These are phyloP conservation scores for Backusella parvicylindrica DNA, from an alignment of 192 early-diverging fungal genomes.

Conservation along the genomic window DNA sequence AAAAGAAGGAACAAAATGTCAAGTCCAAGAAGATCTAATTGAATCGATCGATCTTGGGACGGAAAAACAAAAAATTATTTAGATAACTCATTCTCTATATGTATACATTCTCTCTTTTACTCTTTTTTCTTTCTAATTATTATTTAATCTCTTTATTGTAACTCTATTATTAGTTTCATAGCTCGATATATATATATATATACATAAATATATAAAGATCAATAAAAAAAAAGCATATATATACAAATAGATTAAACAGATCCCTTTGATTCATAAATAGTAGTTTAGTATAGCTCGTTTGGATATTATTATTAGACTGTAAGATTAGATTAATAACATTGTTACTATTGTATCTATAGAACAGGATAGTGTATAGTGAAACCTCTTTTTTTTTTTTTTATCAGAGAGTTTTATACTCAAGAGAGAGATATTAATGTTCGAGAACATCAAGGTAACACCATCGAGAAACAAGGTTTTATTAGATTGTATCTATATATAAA, in stretches of 20 bases:
- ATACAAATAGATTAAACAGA: neutral
- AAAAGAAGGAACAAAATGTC: conserved; percentile 3
- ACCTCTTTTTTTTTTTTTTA: no score
- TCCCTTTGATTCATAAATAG: neutral
- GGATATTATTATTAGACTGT: no score
- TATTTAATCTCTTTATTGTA: neutral
- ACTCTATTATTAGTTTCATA: neutral
- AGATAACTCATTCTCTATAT: neutral
- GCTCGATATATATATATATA: neutral
- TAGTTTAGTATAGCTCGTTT: no score
- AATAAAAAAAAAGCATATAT: neutral
- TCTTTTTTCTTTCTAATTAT: neutral
- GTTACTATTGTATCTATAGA: neutral
- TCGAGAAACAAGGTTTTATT: neutral
- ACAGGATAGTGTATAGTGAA: no score
- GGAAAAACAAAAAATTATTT: neutral
- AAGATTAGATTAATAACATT: neutral
- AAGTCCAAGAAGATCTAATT: conserved; percentile 28
- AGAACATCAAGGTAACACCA: neutral
- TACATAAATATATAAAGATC: neutral
- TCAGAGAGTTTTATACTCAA: no score
- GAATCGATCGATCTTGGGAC: neutral
- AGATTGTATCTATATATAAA: no score
- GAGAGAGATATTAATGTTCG: neutral
- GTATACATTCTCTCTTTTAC: neutral